Base-by-base conservation (phyloP, 2,329 filamentous ascomycete species). In the Trichoderma atrobrunneum region DNA sequence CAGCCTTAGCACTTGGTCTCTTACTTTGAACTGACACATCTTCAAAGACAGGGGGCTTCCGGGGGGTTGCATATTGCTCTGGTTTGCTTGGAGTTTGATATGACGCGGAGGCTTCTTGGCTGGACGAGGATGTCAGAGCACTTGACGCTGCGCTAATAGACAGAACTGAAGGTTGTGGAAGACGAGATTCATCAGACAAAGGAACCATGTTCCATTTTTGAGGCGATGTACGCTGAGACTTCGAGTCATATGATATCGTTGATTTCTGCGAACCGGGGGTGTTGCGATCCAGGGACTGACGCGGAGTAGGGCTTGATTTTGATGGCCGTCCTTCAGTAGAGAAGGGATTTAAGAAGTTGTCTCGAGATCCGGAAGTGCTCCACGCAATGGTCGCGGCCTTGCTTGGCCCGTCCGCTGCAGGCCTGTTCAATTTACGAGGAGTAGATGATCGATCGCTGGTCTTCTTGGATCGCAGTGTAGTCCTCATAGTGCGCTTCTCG, bases 301-400 rank as follows among this genome's bases (percentile, higher is more conserved):
- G 78, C 26, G 78, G 74, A 51, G 67, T 67, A 21, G 75, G 68
- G 1, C 68, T 75, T 36, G 78, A 72, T 16, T 74, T 63, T 56
- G 74, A 70, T 32, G 76, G 73, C 28, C 68, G 68, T 12, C 80
- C 79, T 16, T 78, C 74, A 28, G 76, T 74, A 34, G 76, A 63
- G 51, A 76, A 72, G 72, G 79, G 59, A 75, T 39, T 39, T 28
- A 61, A 11, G n/a, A 72, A 24, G 59, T 79, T 80, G 32, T 86
- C 83, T 73, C 79, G 81, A 5, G 83, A 80, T 14, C 82, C 81
- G 16, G 87, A 78, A 21, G 83, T 82, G 68, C 79, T 85, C 89
- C 90, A 92, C 36, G 90, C 90, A 67, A 91, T 77, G 3, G 87
- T 88, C 30, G 90, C 90, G 54, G 90, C 90, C 77, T 89, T 90